Base-by-base conservation (phyloP, 2,329 filamentous ascomycete genomes). In the Ceratocystis ficicola region DNA sequence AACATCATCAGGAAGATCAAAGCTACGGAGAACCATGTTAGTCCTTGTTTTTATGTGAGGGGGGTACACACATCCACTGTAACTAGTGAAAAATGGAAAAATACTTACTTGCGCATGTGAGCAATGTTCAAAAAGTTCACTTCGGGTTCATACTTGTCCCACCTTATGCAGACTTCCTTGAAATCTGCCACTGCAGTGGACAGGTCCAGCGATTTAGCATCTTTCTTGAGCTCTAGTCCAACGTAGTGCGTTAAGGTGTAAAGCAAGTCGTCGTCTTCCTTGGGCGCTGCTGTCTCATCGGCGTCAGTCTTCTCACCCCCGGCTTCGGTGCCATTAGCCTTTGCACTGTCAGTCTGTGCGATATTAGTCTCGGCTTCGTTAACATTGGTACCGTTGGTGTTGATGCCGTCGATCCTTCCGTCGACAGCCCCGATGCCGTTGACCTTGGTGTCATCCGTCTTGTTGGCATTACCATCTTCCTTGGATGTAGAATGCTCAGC, bases 241-340 rank as follows among this genome's bases (percentile, higher is more conserved):
- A 99, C 90, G 73, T 97, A 99, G 74, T 92, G 93, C 1, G 92
- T 96, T 28, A 90, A 91, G 0, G 93, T 97, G 73, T 89, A 95
- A 32, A 97, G 78, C 66, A 80, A 78, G 55, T 71, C 73, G 17
- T 69, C 62, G 65, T 52, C 69, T 67, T 65, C 41, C 15, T 44
- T 67, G 17, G 20, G 25, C 17, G n/a, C 10, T 17, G 28, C 22
- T 62, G 70, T 69, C 25, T 72, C 71, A 17, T 72, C 72, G 4
- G 73, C 71, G 62, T 77, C 73, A 41, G 69, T 63, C 69, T 75
- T 74, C 63, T 70, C 63, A 17, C 67, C 70, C 52, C 41, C 66
- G n/a, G 61, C 66, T 25, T 64, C 30, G 12, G 80, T 41, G 8
- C 36, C 36, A 12, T 41, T 41, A 3, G 36, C 10, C 36, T 41